phyloP scores from a whole-genome alignment of 805 yeast species.

The Alloascoidea africana region DNA sequence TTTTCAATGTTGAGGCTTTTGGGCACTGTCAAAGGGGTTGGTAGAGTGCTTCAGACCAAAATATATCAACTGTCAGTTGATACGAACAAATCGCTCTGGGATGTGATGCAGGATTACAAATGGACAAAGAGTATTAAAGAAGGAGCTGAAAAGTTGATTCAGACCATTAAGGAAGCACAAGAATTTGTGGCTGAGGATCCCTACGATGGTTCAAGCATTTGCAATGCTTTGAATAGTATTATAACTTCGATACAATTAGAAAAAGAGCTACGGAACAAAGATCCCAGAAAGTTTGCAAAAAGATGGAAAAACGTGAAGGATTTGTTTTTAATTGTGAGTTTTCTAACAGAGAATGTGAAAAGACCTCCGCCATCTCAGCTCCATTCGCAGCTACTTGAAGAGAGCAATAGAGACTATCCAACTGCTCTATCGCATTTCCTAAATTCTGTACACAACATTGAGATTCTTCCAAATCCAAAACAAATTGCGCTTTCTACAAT shows the following conservation, averaged over 20 bases:
- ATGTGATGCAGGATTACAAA: neutral
- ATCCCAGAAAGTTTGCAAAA: neutral
- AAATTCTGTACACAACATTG: constrained; percentile 3
- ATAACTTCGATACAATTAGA: neutral
- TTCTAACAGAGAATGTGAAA: neutral
- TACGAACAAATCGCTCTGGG: neutral
- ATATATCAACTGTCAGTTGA: neutral
- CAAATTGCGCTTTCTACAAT: constrained; percentile 34
- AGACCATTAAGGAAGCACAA: neutral
- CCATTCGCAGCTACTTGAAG: too few relatives aligned
- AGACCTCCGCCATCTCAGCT: too few relatives aligned
- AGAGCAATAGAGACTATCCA: constrained; percentile 1
- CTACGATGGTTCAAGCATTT: neutral
- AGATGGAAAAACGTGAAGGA: neutral
- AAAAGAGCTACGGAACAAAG: neutral
- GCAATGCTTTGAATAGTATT: neutral
- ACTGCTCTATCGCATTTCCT: neutral
- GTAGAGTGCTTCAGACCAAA: neutral
- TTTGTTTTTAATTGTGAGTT: neutral
- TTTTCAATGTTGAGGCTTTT: constrained; percentile 30
- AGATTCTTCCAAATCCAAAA: constrained; percentile 12
- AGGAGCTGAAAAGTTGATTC: neutral
- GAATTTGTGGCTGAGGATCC: neutral
- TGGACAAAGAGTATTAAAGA: neutral
- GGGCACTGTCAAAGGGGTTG: neutral